Percentiles rank a stretch among this genome's conserved stretches.
Conservation (phyloP, 1,284 basidiomycete species). For the Microstroma glucosiphilum region DNA sequence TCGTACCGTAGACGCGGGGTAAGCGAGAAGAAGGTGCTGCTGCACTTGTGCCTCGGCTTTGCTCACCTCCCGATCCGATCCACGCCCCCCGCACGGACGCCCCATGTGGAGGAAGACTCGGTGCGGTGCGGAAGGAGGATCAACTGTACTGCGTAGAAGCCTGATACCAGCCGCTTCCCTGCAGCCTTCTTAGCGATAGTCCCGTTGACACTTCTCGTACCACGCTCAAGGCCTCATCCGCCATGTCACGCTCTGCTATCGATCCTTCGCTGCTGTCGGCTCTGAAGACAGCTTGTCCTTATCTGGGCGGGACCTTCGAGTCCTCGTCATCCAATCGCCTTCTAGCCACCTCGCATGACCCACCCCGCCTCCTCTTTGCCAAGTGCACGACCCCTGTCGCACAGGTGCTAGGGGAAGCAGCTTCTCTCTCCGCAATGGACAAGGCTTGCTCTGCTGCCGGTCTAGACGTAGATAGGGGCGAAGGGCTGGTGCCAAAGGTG, state of each 20-base stretch:
- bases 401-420: conserved; percentile 6
- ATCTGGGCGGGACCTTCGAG: background rate
- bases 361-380: conserved; percentile 6
- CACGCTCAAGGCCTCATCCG: background rate
- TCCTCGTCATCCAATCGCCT: background rate
- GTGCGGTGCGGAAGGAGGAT: too few species aligned
- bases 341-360: background rate
- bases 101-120: too few species aligned
- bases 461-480: background rate
- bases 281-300: background rate
- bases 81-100: too few species aligned
- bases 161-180: too few species aligned
- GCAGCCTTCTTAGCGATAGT: too few species aligned
- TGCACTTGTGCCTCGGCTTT: too few species aligned
- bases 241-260: background rate
- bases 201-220: too few species aligned
- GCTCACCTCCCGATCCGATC: too few species aligned
- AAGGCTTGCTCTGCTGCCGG: conserved; percentile 2
- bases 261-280: background rate
- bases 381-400: background rate
- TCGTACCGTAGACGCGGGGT: too few species aligned
- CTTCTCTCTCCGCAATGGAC: conserved; percentile 5
- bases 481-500: conserved; percentile 14
- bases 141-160: too few species aligned
- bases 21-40: too few species aligned